Conservation (phyloP, 1,139 yeast genomes). For the Hanseniaspora uvarum region DNA sequence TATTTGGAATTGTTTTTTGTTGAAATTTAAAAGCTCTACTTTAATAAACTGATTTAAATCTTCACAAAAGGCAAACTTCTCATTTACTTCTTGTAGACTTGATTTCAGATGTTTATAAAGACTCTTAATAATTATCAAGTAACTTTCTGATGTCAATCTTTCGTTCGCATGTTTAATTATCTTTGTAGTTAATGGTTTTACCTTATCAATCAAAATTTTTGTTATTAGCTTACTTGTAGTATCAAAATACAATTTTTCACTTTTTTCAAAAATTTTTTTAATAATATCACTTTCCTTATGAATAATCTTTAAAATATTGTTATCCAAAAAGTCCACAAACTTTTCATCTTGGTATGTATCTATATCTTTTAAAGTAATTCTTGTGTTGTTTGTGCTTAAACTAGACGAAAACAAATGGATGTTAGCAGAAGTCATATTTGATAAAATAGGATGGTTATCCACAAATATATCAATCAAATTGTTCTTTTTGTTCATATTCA, state of each 20-base stretch:
- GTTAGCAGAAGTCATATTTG: background rate
- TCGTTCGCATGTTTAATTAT: background rate
- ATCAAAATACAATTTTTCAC: background rate
- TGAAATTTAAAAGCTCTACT: background rate
- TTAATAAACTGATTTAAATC: slow-evolving; percentile 2
- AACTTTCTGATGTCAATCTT: slow-evolving; percentile 1
- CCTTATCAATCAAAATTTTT: slow-evolving; percentile 1
- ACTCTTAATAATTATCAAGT: slow-evolving; percentile 1
- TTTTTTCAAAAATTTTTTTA: slow-evolving; percentile 4
- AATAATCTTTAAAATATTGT: slow-evolving; percentile 3
- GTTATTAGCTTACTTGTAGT: slow-evolving; percentile 1
- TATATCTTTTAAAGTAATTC: background rate
- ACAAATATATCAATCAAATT: slow-evolving; percentile 9
- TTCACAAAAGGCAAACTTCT: background rate
- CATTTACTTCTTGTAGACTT: background rate
- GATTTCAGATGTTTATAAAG: background rate
- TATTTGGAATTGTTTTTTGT: slow-evolving; percentile 4
- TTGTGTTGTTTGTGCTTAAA: background rate
- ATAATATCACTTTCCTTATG: slow-evolving; percentile 14
- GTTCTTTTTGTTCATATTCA: background rate
- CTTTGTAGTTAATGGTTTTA: slow-evolving; percentile 2
- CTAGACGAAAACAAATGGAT: background rate
- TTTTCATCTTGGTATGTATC: slow-evolving; percentile 3
- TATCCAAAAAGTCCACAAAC: slow-evolving; percentile 2
- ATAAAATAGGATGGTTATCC: slow-evolving; percentile 11